phyloP scores from a whole-genome alignment of 306 rosid species.

The Acmispon strigosus region DNA sequence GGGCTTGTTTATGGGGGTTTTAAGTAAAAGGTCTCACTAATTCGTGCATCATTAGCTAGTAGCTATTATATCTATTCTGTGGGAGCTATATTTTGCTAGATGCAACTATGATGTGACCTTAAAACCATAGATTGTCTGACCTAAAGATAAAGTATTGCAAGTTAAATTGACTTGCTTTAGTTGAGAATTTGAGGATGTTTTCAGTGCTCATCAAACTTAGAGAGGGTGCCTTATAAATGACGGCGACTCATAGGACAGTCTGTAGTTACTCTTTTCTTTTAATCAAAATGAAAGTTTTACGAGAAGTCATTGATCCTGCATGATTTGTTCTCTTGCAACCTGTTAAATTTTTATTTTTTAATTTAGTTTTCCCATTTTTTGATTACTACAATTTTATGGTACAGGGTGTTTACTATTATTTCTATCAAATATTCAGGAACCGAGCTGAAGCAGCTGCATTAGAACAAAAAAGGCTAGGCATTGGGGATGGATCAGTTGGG shows the following conservation, averaged over 20 bases:
- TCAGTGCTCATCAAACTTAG: too few species aligned
- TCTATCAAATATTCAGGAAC: conserved; percentile 99
- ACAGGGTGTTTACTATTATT: conserved; percentile 99
- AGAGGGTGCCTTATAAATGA: too few species aligned
- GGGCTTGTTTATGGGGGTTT: too few species aligned
- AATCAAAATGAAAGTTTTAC: not conserved
- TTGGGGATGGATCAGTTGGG: conserved; percentile 91
- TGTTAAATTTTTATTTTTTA: not conserved
- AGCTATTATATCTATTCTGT: too few species aligned
- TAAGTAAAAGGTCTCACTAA: too few species aligned
- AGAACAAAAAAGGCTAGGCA: conserved; percentile 48
- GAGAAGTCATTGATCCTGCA: not conserved
- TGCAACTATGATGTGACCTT: too few species aligned
- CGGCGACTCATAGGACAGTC: not conserved
- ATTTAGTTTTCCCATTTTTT: conserved; percentile 38
- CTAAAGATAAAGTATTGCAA: too few species aligned
- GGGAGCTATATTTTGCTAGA: too few species aligned
- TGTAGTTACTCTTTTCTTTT: not conserved
- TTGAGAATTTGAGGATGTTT: too few species aligned
- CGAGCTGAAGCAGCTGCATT: conserved; percentile 70
- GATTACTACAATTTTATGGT: conserved; percentile 42
- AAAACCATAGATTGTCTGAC: too few species aligned
- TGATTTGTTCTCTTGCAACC: not conserved
- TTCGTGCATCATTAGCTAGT: too few species aligned
- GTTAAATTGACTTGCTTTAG: too few species aligned